phyloP scores from a whole-genome alignment of 345 rosid genomes.

The Gossypium australe region DNA sequence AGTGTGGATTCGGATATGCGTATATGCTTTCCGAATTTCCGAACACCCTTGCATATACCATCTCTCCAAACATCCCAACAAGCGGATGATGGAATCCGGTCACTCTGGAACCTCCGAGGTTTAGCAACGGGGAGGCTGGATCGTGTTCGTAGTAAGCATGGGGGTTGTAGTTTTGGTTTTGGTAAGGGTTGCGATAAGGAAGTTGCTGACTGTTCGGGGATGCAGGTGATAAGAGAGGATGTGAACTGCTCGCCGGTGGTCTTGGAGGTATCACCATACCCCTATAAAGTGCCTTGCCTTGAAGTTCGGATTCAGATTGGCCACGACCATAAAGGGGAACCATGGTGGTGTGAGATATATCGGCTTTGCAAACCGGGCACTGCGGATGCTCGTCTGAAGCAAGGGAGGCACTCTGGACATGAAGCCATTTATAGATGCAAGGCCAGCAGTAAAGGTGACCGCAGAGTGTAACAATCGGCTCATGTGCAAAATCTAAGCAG shows the following conservation, averaged over 20 bases:
- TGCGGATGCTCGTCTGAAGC: slow-evolving; percentile 55
- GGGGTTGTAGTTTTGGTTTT: slow-evolving; percentile 30
- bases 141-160: slow-evolving; percentile 28
- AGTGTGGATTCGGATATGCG: slow-evolving; percentile 46
- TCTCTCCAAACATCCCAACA: slow-evolving; percentile 62
- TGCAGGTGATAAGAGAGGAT: slow-evolving; percentile 22
- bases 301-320: slow-evolving; percentile 25
- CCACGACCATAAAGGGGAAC: slow-evolving; percentile 94
- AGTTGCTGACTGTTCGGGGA: slow-evolving; percentile 42
- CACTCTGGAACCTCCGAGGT: slow-evolving; percentile 25
- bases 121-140: slow-evolving; percentile 25
- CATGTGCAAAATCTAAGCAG: slow-evolving; percentile 71
- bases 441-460: slow-evolving; percentile 99
- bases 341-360: slow-evolving; percentile 66
- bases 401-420: slow-evolving; percentile 57
- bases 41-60: slow-evolving; percentile 68
- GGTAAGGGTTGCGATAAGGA: slow-evolving; percentile 57
- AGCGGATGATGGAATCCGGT: slow-evolving; percentile 39
- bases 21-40: slow-evolving; percentile 55
- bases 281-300: slow-evolving; percentile 23
- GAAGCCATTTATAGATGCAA: slow-evolving; percentile 90
- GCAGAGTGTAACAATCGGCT: slow-evolving; percentile 89
- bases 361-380: slow-evolving; percentile 92
- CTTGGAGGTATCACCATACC: slow-evolving; percentile 59
- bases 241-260: slow-evolving; percentile 50